phyloP scores from a whole-genome alignment of 2,329 filamentous ascomycete species.

The Aspergillus novoparasiticus region DNA sequence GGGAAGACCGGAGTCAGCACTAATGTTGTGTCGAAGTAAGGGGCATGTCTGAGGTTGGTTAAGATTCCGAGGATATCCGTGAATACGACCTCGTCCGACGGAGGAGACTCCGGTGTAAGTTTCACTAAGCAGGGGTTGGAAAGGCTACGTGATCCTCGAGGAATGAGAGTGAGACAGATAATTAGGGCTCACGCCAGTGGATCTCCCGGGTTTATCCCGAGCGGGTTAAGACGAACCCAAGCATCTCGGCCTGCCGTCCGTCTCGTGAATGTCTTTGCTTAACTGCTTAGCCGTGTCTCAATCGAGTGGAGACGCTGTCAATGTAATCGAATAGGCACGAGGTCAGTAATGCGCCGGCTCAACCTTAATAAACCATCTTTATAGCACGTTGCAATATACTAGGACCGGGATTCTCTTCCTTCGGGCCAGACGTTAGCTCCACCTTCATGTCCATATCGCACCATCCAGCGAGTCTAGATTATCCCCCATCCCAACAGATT shows the following conservation, averaged over 20 bases:
- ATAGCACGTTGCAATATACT: background rate
- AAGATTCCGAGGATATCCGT: background rate
- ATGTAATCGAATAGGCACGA: background rate
- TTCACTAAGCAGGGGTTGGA: background rate
- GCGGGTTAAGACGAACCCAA: background rate
- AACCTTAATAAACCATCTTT: background rate
- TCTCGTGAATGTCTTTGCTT: background rate
- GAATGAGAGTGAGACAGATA: background rate
- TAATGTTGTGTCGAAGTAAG: background rate
- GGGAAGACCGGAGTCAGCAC: background rate
- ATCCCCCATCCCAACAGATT: background rate
- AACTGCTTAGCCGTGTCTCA: background rate
- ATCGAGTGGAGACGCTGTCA: constrained; percentile 7
- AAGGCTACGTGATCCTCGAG: background rate
- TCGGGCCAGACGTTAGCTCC: background rate
- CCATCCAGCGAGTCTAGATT: background rate
- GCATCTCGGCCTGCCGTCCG: background rate
- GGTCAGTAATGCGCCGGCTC: background rate
- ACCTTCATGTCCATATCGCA: background rate
- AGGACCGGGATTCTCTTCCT: background rate
- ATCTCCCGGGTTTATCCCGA: background rate
- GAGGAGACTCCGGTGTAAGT: background rate
- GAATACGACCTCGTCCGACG: background rate
- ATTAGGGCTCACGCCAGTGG: background rate
- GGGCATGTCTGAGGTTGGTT: background rate